Evolutionary conservation across 2,329 filamentous ascomycete species (phyloP).

Genomic region (Paecilomyces variotii): DNA sequence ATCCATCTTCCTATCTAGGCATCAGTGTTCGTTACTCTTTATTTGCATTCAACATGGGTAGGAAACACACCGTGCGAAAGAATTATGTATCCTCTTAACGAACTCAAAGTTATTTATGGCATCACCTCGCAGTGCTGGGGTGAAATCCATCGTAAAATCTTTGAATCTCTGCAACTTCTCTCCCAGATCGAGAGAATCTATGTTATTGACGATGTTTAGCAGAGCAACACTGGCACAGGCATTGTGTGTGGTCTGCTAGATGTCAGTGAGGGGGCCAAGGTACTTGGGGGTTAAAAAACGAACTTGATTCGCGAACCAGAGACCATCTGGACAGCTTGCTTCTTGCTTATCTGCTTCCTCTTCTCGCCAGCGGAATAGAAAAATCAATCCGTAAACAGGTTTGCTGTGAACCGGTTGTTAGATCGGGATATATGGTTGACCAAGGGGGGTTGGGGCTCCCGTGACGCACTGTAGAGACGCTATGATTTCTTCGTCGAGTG

Average conservation of each 20-base stretch:
- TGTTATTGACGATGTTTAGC: slow-evolving; percentile 89
- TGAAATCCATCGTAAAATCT: slow-evolving; percentile 58
- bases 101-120: slow-evolving; percentile 65
- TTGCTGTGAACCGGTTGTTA: slow-evolving; percentile 39
- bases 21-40: not conserved
- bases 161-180: slow-evolving; percentile 66
- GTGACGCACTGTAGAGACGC: slow-evolving; percentile 52
- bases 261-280: slow-evolving; percentile 3
- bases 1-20: slow-evolving; percentile 56
- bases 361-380: slow-evolving; percentile 68
- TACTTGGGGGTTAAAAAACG: slow-evolving; percentile 7
- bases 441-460: not conserved
- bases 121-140: slow-evolving; percentile 66
- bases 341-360: slow-evolving; percentile 46
- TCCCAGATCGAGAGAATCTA: slow-evolving; percentile 58
- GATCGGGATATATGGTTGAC: not conserved
- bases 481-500: slow-evolving; percentile 59
- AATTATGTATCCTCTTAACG: slow-evolving; percentile 79
- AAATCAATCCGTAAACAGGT: slow-evolving; percentile 78
- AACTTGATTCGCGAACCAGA: slow-evolving; percentile 96
- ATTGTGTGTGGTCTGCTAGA: slow-evolving; percentile 62
- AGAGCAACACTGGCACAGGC: slow-evolving; percentile 89
- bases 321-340: slow-evolving; percentile 50
- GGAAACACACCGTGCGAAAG: slow-evolving; percentile 58
- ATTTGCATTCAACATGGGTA: not conserved